A percentile compares a stretch with the other conserved stretches of the same genome.
phyloP scores from a whole-genome alignment of 176 grass and related monocot genomes.

The Elaeis guineensis region DNA sequence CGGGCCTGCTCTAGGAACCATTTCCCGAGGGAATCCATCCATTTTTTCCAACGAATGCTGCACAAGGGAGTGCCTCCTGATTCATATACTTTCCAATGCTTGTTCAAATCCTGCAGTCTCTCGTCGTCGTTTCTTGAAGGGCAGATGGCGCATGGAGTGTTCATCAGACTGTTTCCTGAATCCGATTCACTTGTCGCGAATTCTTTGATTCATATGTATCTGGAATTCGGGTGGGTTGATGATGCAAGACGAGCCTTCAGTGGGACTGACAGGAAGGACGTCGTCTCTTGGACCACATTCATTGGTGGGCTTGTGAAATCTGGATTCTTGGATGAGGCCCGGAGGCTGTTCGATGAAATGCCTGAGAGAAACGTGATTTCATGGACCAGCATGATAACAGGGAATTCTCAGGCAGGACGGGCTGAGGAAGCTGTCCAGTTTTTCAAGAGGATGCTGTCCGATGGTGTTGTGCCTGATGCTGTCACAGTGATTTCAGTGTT shows the following conservation, averaged over 20 bases:
- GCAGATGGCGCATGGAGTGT: constrained; percentile 38
- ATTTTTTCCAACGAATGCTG: constrained; percentile 33
- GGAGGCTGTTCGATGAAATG: constrained; percentile 26
- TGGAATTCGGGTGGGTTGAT: constrained; percentile 16
- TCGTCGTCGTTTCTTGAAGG: background rate
- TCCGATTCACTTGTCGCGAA: constrained; percentile 2
- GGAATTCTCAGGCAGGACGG: constrained; percentile 31
- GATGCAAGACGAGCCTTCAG: constrained; percentile 35
- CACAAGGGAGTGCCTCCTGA: constrained; percentile 12
- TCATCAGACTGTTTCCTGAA: constrained; percentile 18
- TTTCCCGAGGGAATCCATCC: background rate
- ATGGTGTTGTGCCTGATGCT: constrained; percentile 33
- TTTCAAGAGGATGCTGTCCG: constrained; percentile 50
- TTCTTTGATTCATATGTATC: constrained; percentile 57
- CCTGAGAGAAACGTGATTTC: constrained; percentile 54
- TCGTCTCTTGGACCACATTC: constrained; percentile 46
- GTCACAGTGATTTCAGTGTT: constrained; percentile 33
- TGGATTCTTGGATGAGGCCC: constrained; percentile 30
- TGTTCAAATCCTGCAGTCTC: constrained; percentile 44
- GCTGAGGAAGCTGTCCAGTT: constrained; percentile 28
- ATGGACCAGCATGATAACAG: constrained; percentile 55
- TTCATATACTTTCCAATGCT: constrained; percentile 55
- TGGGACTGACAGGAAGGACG: constrained; percentile 28
- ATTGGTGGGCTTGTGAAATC: constrained; percentile 40
- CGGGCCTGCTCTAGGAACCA: constrained; percentile 32